phyloP scores from a whole-genome alignment of 805 yeast species.

The Barnettozyma sp. region DNA sequence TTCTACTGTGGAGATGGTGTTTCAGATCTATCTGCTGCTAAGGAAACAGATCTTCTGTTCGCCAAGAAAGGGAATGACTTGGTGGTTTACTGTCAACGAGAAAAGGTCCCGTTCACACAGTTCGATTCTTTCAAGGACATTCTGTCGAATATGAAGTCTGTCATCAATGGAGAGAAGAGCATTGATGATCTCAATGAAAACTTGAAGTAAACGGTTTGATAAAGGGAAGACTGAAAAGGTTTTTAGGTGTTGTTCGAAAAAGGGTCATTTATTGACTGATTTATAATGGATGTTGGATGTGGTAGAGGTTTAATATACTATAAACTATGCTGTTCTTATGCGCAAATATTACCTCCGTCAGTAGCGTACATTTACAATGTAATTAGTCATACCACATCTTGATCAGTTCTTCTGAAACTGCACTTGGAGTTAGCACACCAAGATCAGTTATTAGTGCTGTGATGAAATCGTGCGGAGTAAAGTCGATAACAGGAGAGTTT shows the following conservation, averaged over 20 bases:
- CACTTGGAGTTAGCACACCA: constrained; percentile 95
- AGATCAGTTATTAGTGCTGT: constrained; percentile 94
- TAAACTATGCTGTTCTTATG: no score
- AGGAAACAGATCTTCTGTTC: constrained; percentile 86
- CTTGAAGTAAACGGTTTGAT: constrained; percentile 3
- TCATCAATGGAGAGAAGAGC: constrained; percentile 38
- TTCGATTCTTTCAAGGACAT: constrained; percentile 76
- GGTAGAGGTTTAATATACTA: no score
- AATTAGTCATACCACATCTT: constrained; percentile 96
- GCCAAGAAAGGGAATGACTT: constrained; percentile 92
- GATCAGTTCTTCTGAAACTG: constrained; percentile 96
- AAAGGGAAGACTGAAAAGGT: no score
- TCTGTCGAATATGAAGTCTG: constrained; percentile 48
- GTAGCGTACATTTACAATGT: no score
- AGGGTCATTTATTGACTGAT: no score
- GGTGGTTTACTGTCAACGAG: constrained; percentile 74
- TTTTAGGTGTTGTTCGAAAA: no score
- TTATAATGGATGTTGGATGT: no score
- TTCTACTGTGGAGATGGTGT: constrained; percentile 99
- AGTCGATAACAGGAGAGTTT: constrained; percentile 64
- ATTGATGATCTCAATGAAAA: constrained; percentile 31
- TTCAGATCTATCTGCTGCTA: constrained; percentile 89
- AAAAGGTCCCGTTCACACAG: constrained; percentile 77
- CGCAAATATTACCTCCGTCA: no score
- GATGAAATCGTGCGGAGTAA: constrained; percentile 91